Percentiles rank a stretch among this genome's conserved stretches.
Conservation (phyloP, 2,329 filamentous ascomycete genomes). For the Zalaria sp. region DNA sequence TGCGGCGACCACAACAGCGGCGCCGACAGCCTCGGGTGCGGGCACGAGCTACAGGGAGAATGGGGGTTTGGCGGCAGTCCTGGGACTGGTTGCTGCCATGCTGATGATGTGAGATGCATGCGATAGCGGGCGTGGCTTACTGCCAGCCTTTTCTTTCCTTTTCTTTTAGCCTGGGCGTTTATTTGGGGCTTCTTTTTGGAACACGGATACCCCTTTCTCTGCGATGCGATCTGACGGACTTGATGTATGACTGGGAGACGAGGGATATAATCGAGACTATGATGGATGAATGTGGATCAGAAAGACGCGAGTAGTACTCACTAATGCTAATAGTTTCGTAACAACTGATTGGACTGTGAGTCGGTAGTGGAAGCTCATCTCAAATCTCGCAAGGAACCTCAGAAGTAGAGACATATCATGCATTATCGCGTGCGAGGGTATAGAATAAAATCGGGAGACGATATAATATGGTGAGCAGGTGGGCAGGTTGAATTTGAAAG, state of each 20-base stretch:
- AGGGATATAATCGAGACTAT: too few relatives aligned
- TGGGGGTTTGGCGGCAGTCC: neutral
- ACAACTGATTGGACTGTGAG: too few relatives aligned
- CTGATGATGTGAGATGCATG: neutral
- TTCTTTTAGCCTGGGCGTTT: neutral
- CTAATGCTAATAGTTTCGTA: too few relatives aligned
- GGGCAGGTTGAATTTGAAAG: neutral
- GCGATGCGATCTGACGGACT: too few relatives aligned
- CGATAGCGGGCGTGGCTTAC: neutral
- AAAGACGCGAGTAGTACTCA: too few relatives aligned
- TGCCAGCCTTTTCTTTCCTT: neutral
- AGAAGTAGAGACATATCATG: too few relatives aligned
- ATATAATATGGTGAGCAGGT: neutral
- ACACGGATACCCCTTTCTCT: too few relatives aligned
- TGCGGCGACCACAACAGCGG: conserved; percentile 4
- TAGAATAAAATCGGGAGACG: neutral
- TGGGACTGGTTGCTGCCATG: neutral
- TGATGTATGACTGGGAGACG: too few relatives aligned
- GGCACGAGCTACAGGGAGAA: neutral
- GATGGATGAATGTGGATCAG: too few relatives aligned
- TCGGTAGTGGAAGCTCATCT: too few relatives aligned
- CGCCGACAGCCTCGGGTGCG: conserved; percentile 4
- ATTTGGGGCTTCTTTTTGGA: neutral
- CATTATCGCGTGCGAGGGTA: too few relatives aligned
- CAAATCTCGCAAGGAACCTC: too few relatives aligned